These are phyloP conservation scores for Paramarasmius palmivorus DNA, from an alignment of 1,284 basidiomycete species.

Conservation along the genomic window DNA sequence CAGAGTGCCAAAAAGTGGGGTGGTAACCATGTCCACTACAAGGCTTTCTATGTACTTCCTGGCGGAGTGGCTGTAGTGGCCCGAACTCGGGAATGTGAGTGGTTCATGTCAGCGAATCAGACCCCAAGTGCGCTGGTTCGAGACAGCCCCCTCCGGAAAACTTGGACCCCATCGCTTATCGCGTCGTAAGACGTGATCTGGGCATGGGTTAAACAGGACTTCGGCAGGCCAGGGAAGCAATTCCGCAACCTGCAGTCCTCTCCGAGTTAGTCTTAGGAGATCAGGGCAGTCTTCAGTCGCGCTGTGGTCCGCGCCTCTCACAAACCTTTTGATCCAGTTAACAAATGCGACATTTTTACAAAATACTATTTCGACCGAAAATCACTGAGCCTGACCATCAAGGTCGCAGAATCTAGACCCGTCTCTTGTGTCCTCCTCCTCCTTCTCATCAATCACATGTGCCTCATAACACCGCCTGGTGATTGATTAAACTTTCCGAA, in stretches of 20 bases:
- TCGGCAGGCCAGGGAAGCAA: constrained; percentile 86
- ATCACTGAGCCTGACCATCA: no score
- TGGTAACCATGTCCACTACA: neutral
- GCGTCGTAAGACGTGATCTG: constrained; percentile 56
- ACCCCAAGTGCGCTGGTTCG: constrained; percentile 81
- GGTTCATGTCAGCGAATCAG: constrained; percentile 62
- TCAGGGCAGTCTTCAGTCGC: constrained; percentile 78
- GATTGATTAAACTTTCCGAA: no score
- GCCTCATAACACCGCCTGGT: no score
- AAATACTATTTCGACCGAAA: neutral
- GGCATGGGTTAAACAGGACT: constrained; percentile 77
- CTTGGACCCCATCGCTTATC: constrained; percentile 75
- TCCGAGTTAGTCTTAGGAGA: constrained; percentile 91
- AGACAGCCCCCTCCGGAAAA: constrained; percentile 89
- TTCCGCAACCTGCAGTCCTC: constrained; percentile 80
- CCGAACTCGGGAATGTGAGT: constrained; percentile 76
- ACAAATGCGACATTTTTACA: neutral
- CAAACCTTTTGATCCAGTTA: constrained; percentile 63
- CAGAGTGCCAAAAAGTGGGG: no score
- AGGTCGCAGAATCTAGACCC: no score
- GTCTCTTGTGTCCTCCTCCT: no score
- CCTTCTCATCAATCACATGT: no score
- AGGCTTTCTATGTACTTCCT: constrained; percentile 21
- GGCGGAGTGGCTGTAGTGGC: constrained; percentile 78
- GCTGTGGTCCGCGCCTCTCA: constrained; percentile 69